Percentiles rank a stretch among this genome's conserved stretches.
phyloP scores from a whole-genome alignment of 2,329 filamentous ascomycete genomes.

The Fusarium sp. region DNA sequence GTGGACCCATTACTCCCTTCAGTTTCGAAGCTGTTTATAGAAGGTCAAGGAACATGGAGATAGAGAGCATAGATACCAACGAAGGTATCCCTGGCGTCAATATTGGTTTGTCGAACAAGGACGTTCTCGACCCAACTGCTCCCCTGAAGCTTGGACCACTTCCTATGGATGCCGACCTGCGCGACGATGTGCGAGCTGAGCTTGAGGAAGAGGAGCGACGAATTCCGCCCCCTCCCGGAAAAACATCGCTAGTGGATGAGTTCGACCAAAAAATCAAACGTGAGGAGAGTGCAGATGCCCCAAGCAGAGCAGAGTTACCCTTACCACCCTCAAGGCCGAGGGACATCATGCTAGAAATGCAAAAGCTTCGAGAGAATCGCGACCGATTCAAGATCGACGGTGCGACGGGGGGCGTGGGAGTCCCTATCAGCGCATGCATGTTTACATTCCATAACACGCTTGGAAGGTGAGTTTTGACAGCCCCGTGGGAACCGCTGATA shows the following conservation, averaged over 20 bases:
- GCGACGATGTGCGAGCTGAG: constrained; percentile 87
- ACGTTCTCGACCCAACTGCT: constrained; percentile 65
- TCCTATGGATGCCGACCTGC: constrained; percentile 83
- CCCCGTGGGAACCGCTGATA: not conserved
- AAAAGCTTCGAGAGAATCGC: constrained; percentile 91
- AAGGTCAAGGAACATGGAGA: constrained; percentile 67
- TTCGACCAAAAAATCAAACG: constrained; percentile 90
- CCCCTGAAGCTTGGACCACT: constrained; percentile 81
- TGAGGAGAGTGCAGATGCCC: constrained; percentile 87
- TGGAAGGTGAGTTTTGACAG: constrained; percentile 71
- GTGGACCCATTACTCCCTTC: constrained; percentile 72
- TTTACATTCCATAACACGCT: constrained; percentile 98
- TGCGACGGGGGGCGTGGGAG: constrained; percentile 83
- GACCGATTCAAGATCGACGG: constrained; percentile 91
- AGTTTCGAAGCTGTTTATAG: constrained; percentile 71
- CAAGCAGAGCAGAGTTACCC: constrained; percentile 81
- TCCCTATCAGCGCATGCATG: constrained; percentile 91
- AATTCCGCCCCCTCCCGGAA: constrained; percentile 76
- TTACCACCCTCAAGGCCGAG: constrained; percentile 87
- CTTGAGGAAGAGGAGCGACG: constrained; percentile 86
- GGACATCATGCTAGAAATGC: constrained; percentile 93
- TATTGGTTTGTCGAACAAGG: constrained; percentile 69
- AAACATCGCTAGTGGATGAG: constrained; percentile 81
- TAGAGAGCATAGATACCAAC: constrained; percentile 70
- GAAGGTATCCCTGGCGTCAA: constrained; percentile 73